phyloP scores from a whole-genome alignment of 441 rosid genomes.

The Brassica hybrid region DNA sequence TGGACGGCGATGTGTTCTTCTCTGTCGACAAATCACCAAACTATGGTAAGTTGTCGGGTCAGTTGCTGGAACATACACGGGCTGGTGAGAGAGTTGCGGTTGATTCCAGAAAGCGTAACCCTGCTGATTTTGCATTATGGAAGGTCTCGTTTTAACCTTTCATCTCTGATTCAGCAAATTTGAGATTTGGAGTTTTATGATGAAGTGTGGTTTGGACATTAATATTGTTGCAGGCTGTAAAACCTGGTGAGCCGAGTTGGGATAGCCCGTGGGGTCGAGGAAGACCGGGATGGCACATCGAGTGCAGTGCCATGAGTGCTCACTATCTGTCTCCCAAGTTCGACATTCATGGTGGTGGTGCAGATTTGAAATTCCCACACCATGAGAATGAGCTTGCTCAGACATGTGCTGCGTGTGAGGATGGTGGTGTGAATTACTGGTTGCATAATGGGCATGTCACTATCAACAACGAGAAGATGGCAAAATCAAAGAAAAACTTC shows the following conservation, averaged over 20 bases:
- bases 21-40: conserved; percentile 75
- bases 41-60: conserved; percentile 84
- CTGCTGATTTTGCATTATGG: conserved; percentile 96
- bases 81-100: conserved; percentile 92
- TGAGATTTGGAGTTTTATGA: neutral
- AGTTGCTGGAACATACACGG: conserved; percentile 68
- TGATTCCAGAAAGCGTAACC: conserved; percentile 81
- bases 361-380: conserved; percentile 88
- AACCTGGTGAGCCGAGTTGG: conserved; percentile 88
- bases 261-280: conserved; percentile 95
- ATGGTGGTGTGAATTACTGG: conserved; percentile 73
- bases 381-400: conserved; percentile 95
- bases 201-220: conserved; percentile 18
- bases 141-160: conserved; percentile 54
- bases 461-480: conserved; percentile 78
- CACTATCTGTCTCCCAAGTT: conserved; percentile 67
- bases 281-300: conserved; percentile 98
- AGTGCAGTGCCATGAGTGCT: conserved; percentile 98
- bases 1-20: conserved; percentile 88
- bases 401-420: conserved; percentile 78
- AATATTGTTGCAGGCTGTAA: conserved; percentile 67
- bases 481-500: conserved; percentile 79
- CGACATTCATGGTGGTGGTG: conserved; percentile 96
- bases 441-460: conserved; percentile 96
- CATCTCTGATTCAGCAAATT: neutral